A percentile compares a stretch with the other conserved stretches of the same genome.
Evolutionary conservation across 805 yeast species (phyloP).

Genomic region (Lachancea nothofagi): DNA sequence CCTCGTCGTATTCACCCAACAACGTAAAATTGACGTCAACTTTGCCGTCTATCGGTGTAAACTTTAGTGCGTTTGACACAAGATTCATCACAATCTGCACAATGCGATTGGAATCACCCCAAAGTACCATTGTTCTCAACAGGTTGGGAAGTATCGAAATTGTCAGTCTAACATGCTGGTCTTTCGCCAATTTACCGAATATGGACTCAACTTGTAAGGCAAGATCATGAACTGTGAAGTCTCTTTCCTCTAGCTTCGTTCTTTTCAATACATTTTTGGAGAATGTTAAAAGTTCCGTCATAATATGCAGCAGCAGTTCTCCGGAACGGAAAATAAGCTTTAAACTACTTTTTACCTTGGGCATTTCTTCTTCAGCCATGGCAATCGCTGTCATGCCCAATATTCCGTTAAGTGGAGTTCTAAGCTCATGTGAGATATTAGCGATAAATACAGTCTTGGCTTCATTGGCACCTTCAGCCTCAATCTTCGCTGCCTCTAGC

Average conservation of each 20-base stretch:
- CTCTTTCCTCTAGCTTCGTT: conserved; percentile 74
- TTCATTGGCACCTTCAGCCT: conserved; percentile 93
- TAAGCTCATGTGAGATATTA: conserved; percentile 85
- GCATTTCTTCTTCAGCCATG: conserved; percentile 72
- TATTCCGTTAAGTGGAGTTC: conserved; percentile 95
- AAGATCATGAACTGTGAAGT: conserved; percentile 74
- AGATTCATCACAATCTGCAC: conserved; percentile 89
- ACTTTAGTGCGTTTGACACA: conserved; percentile 84
- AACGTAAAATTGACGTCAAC: conserved; percentile 59
- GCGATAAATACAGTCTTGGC: conserved; percentile 94
- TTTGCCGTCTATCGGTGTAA: conserved; percentile 84
- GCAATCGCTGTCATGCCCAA: conserved; percentile 93
- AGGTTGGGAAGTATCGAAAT: conserved; percentile 59
- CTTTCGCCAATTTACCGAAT: conserved; percentile 72
- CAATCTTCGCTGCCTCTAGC: conserved; percentile 78
- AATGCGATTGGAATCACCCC: conserved; percentile 86
- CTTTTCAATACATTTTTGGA: conserved; percentile 83
- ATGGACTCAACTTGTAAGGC: conserved; percentile 81
- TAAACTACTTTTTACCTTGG: conserved; percentile 65
- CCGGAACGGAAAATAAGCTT: conserved; percentile 87
- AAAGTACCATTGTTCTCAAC: conserved; percentile 57
- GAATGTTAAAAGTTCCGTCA: conserved; percentile 86
- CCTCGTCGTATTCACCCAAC: conserved; percentile 67
- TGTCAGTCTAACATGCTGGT: conserved; percentile 64
- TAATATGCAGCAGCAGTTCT: conserved; percentile 77